Evolutionary conservation across 495 filamentous ascomycete species (phyloP).

Genomic region (Pseudoneurospora amorphoporcata): DNA sequence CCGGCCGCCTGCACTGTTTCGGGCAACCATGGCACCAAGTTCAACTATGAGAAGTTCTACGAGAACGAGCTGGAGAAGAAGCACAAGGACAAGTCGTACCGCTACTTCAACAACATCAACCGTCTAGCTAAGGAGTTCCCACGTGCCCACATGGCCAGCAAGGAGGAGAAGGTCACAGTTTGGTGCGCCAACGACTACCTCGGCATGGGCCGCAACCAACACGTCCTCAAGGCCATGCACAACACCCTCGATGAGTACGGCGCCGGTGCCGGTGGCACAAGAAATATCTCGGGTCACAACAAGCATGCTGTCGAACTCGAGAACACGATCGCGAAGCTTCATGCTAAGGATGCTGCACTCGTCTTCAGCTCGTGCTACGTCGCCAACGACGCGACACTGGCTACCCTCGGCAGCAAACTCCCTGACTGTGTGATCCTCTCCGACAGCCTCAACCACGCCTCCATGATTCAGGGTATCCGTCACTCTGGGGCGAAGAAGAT

Average conservation of each 20-base stretch:
- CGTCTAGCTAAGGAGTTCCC: conserved; percentile 94
- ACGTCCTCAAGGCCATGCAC: conserved; percentile 88
- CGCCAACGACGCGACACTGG: conserved; percentile 94
- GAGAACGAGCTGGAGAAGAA: conserved; percentile 86
- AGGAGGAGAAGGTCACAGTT: conserved; percentile 85
- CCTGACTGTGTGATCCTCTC: conserved; percentile 93
- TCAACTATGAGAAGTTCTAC: conserved; percentile 91
- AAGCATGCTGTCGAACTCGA: conserved; percentile 84
- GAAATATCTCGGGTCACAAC: conserved; percentile 98
- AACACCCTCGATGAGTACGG: conserved; percentile 90
- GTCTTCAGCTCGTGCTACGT: conserved; percentile 98
- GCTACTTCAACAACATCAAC: conserved; percentile 99
- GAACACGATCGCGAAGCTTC: conserved; percentile 73
- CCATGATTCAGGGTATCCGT: conserved; percentile 98
- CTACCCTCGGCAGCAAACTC: conserved; percentile 89
- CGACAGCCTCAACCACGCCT: conserved; percentile 93
- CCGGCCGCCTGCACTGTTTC: conserved; percentile 11
- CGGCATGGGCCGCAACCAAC: conserved; percentile 86
- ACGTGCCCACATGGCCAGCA: conserved; percentile 76
- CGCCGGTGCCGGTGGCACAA: conserved; percentile 87
- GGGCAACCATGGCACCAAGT: conserved; percentile 40
- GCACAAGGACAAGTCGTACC: conserved; percentile 98
- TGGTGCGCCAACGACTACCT: conserved; percentile 99
- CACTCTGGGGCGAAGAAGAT: conserved; percentile 94
- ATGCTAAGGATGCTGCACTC: conserved; percentile 79